Evolutionary conservation across 306 rosid genomes (phyloP).

Genomic region (Vigna mungo): DNA sequence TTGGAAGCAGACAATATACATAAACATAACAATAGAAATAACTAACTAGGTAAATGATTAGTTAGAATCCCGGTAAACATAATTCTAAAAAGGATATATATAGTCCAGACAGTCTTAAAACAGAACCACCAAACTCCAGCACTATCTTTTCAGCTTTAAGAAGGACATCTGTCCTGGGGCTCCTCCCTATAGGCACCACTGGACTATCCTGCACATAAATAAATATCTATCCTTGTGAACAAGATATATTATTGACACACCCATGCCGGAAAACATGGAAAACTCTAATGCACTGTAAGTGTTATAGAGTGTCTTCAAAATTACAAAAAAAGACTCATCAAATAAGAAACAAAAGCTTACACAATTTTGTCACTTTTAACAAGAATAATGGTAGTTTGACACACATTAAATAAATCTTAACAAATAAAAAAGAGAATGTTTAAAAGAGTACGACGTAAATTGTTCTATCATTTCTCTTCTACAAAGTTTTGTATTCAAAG

Average conservation of each 20-base stretch:
- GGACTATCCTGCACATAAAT: conserved; percentile 71
- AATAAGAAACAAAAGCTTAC: not conserved
- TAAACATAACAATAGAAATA: conserved; percentile 28
- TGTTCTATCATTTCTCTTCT: not conserved
- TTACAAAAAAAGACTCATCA: not conserved
- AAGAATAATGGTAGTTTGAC: too few species aligned
- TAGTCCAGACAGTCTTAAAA: conserved; percentile 88
- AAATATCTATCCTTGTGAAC: conserved; percentile 30
- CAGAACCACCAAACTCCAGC: conserved; percentile 79
- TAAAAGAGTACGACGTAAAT: not conserved
- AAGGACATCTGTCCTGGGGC: conserved; percentile 87
- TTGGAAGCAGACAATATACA: conserved; percentile 17
- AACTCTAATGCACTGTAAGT: not conserved
- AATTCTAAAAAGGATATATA: conserved; percentile 79
- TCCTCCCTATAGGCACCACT: conserved; percentile 87
- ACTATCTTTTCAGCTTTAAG: conserved; percentile 82
- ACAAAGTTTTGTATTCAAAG: conserved; percentile 17
- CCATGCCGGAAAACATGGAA: not conserved
- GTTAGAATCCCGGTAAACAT: conserved; percentile 33
- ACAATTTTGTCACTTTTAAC: not conserved
- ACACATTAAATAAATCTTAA: not conserved
- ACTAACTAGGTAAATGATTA: conserved; percentile 12
- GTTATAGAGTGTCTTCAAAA: not conserved
- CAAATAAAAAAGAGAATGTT: not conserved
- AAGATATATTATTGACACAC: conserved; percentile 23